Evolutionary conservation across 1,139 yeast genomes (phyloP), one percentile per base, ranked within the genome.

Genomic region (Geotrichum carabidarum): DNA sequence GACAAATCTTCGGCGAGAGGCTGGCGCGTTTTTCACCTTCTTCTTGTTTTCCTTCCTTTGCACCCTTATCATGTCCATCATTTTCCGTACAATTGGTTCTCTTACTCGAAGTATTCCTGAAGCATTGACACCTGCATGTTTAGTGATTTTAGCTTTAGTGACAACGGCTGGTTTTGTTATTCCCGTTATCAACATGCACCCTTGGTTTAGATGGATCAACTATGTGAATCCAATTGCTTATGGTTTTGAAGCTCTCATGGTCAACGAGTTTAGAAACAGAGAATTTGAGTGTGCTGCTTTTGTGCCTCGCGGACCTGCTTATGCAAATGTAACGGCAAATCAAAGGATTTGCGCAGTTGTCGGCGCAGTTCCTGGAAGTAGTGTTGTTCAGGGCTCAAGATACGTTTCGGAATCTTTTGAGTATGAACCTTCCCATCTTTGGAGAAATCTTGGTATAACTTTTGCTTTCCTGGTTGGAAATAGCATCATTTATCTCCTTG

Each of bases 371-470:
- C 73, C 87, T 4, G 96, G 95, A 51, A 62, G 71, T 18, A 60
- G 60, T 22, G 62, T 60, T 51, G 85, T 89, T 46, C 60, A 67
- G 38, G 96, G 96, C 65, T 77, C 81, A 52, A 71, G 63, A 15
- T 89, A 82, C 66, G 60, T 88, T 47, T 63, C 62, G 5, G 58
- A 62, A 12, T 69, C 82, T 2, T 83, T 70, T 66, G 60, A 66
- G 11, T 88, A 85, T 69, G 63, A 68, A 45, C 76, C 78, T 60
- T 58, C 72, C 8, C 90, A 89, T 68, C 79, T 80, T 65, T 89
- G 96, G 96, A 82, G 96, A 73, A 84, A 89, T 65, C 80, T 82
- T 61, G 96, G 95, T 66, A 84, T 89, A 61, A 71, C 78, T 43
- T 55, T 83, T 57, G 87, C 76, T 1, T 86, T 78, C 65, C 70